A percentile compares a stretch with the other conserved stretches of the same genome.
Conservation (phyloP, 148 eudicot species). For the Vaccinium darrowii region DNA sequence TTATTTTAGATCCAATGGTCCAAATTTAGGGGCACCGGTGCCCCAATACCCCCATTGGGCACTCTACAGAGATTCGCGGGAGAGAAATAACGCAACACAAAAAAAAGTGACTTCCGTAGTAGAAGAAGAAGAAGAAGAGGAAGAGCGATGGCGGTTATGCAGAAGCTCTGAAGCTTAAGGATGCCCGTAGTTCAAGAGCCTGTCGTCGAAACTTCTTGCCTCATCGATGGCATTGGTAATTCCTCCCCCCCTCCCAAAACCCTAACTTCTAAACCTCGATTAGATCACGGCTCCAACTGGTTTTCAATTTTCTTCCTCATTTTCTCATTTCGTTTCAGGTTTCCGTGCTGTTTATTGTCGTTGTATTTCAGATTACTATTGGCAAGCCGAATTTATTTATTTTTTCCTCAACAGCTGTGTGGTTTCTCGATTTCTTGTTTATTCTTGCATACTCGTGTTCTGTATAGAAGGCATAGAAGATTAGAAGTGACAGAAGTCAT, state of each 20-base stretch:
- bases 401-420: not conserved
- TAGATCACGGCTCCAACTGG: not conserved
- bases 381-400: too few species aligned
- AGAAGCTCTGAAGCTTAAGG: slow-evolving; percentile 34
- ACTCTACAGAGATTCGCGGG: too few species aligned
- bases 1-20: too few species aligned
- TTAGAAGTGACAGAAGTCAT: not conserved
- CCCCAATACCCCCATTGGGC: too few species aligned
- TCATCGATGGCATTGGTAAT: slow-evolving; percentile 80
- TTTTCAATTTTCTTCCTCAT: not conserved
- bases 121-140: not conserved
- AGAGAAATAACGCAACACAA: too few species aligned
- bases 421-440: not conserved
- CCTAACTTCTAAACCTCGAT: not conserved
- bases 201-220: slow-evolving; percentile 80
- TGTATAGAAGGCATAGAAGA: too few species aligned
- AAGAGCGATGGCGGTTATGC: slow-evolving; percentile 63
- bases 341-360: not conserved
- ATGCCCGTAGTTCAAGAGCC: slow-evolving; percentile 87
- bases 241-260: not conserved
- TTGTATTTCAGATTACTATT: not conserved
- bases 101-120: too few species aligned
- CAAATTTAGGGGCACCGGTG: too few species aligned
- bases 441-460: too few species aligned
- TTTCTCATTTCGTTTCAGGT: not conserved